phyloP scores from a whole-genome alignment of 2,329 filamentous ascomycete genomes.

The Claviceps purpurea region DNA sequence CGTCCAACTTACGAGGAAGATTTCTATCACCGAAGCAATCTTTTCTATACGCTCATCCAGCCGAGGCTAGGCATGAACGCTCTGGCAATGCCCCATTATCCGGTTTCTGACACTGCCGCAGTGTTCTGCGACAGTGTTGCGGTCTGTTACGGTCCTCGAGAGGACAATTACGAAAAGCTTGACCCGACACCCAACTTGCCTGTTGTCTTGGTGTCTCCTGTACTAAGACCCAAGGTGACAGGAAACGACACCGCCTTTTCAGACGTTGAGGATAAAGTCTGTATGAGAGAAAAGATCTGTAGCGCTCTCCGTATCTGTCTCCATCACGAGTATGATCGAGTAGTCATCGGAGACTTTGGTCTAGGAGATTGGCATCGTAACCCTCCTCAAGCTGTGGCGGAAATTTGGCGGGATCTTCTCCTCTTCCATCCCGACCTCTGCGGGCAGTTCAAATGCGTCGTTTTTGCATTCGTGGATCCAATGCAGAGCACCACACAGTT shows the following conservation, averaged over 20 bases:
- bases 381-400: conserved; percentile 49
- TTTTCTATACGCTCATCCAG: conserved; percentile 31
- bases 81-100: conserved; percentile 41
- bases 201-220: conserved; percentile 61
- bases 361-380: conserved; percentile 52
- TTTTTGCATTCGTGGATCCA: conserved; percentile 51
- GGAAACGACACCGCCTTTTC: conserved; percentile 53
- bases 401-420: conserved; percentile 52
- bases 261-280: conserved; percentile 55
- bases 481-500: conserved; percentile 37
- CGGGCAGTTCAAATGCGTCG: conserved; percentile 46
- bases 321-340: conserved; percentile 39
- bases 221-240: conserved; percentile 60
- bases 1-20: conserved; percentile 44
- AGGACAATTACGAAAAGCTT: conserved; percentile 45
- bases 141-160: conserved; percentile 56
- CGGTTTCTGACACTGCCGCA: conserved; percentile 55
- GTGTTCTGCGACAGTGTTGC: conserved; percentile 60
- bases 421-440: conserved; percentile 48
- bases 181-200: conserved; percentile 45
- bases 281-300: conserved; percentile 61
- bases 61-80: conserved; percentile 37
- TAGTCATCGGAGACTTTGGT: conserved; percentile 53
- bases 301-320: conserved; percentile 57
- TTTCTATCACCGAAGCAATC: conserved; percentile 38